phyloP scores from a whole-genome alignment of 2,329 filamentous ascomycete genomes.

The Leptodontidium sp. region DNA sequence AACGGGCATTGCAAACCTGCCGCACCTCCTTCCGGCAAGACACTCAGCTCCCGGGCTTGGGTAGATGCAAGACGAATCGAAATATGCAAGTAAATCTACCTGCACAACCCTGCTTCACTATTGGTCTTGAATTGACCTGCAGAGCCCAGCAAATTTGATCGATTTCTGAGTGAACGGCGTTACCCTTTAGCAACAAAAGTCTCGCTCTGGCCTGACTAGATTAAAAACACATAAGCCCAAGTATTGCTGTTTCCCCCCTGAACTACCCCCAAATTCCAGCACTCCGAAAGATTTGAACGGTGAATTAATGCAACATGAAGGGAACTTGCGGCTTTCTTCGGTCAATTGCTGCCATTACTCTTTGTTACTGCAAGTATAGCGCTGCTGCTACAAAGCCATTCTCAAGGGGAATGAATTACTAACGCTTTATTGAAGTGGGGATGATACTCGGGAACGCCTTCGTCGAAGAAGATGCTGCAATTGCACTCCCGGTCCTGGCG shows the following conservation, averaged over 20 bases:
- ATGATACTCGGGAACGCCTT: neutral
- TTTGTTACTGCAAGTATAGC: neutral
- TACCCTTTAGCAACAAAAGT: neutral
- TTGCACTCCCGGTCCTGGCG: neutral
- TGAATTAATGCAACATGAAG: constrained; percentile 4
- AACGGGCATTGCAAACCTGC: neutral
- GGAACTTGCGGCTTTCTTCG: constrained; percentile 1
- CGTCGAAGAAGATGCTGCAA: constrained; percentile 3
- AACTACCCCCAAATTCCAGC: neutral
- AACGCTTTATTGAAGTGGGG: constrained; percentile 3
- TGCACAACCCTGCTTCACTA: constrained; percentile 6
- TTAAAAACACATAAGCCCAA: neutral
- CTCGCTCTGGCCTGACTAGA: neutral
- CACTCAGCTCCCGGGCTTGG: neutral
- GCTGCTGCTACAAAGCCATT: neutral
- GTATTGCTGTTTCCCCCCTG: neutral
- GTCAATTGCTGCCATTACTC: constrained; percentile 2
- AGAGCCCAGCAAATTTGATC: constrained; percentile 3
- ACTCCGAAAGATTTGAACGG: neutral
- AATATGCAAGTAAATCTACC: constrained; percentile 8
- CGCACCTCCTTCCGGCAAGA: constrained; percentile 1
- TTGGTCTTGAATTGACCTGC: neutral
- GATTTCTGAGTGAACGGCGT: constrained; percentile 1
- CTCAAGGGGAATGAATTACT: constrained; percentile 3
- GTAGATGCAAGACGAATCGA: constrained; percentile 1